A percentile compares a stretch with the other conserved stretches of the same genome.
Conservation (phyloP, 2,329 filamentous ascomycete species). For the Cladophialophora immunda region DNA sequence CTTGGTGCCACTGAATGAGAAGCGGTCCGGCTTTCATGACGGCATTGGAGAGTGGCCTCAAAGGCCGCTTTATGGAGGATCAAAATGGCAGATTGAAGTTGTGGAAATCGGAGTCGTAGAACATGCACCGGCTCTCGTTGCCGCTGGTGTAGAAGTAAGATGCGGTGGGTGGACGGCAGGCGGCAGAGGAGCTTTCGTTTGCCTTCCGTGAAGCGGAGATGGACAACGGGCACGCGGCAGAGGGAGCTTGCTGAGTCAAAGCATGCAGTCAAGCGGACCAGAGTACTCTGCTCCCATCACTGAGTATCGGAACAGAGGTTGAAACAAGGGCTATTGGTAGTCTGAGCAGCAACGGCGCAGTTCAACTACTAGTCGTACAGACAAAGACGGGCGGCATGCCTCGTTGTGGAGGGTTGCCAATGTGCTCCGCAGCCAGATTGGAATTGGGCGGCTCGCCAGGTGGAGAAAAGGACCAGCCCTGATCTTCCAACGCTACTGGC, state of each 20-base stretch:
- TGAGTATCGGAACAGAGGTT: background rate
- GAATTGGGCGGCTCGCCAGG: slow-evolving; percentile 6
- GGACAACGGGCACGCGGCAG: slow-evolving; percentile 20
- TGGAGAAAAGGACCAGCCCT: slow-evolving; percentile 4
- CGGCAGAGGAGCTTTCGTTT: slow-evolving; percentile 25
- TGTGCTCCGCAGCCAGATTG: slow-evolving; percentile 24
- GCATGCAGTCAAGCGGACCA: slow-evolving; percentile 8
- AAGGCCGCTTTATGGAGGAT: slow-evolving; percentile 26
- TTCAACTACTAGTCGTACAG: slow-evolving; percentile 6
- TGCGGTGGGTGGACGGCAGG: slow-evolving; percentile 16
- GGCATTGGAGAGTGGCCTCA: slow-evolving; percentile 32
- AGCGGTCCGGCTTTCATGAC: slow-evolving; percentile 94
- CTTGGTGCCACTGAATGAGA: slow-evolving; percentile 98
- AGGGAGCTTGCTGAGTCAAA: slow-evolving; percentile 30
- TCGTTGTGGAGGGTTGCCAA: slow-evolving; percentile 8
- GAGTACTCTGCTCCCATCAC: background rate
- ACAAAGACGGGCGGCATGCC: background rate
- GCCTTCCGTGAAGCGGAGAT: slow-evolving; percentile 20
- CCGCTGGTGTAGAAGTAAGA: slow-evolving; percentile 11
- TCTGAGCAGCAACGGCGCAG: slow-evolving; percentile 1
- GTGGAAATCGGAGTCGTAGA: background rate
- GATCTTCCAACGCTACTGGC: background rate
- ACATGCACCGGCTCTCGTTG: background rate
- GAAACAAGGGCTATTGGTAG: slow-evolving; percentile 7
- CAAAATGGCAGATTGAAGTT: slow-evolving; percentile 29